Evolutionary conservation across 805 yeast genomes (phyloP).

Genomic region (Saccharomycopsis javanensis): DNA sequence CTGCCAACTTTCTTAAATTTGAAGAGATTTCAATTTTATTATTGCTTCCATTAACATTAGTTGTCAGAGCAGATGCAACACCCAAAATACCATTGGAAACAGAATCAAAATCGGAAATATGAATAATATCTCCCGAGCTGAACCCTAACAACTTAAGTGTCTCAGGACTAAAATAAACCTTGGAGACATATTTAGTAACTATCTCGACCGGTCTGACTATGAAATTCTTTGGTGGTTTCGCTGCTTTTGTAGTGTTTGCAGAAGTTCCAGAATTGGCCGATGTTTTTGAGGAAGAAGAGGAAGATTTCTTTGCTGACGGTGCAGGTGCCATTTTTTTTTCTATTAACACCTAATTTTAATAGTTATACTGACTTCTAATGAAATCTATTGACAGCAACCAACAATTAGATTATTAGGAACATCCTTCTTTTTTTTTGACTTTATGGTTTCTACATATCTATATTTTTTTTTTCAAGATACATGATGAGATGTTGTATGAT

Average conservation of each 20-base stretch:
- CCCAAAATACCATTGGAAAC: slow-evolving; percentile 35
- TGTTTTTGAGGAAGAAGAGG: neutral
- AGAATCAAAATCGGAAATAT: slow-evolving; percentile 36
- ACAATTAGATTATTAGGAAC: no score
- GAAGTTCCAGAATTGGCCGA: neutral
- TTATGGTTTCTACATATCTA: no score
- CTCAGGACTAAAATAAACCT: slow-evolving; percentile 34
- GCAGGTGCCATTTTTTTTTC: neutral
- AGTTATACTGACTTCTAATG: no score
- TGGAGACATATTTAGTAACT: slow-evolving; percentile 28
- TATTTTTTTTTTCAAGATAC: no score
- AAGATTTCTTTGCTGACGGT: neutral
- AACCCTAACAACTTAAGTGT: slow-evolving; percentile 40
- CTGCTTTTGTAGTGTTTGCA: slow-evolving; percentile 22
- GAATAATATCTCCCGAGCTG: slow-evolving; percentile 35
- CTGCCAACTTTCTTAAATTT: slow-evolving; percentile 33
- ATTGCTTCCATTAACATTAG: slow-evolving; percentile 24
- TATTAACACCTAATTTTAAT: neutral
- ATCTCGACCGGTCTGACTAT: slow-evolving; percentile 31
- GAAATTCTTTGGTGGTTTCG: slow-evolving; percentile 33
- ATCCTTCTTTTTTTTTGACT: no score
- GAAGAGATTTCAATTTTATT: slow-evolving; percentile 42
- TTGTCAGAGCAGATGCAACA: slow-evolving; percentile 28
- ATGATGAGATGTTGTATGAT: no score
- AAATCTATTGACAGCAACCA: no score